Evolutionary conservation across 352 stramenopile genomes (phyloP), one percentile per base, ranked within the genome.

Genomic region (Bremia lactucae): DNA sequence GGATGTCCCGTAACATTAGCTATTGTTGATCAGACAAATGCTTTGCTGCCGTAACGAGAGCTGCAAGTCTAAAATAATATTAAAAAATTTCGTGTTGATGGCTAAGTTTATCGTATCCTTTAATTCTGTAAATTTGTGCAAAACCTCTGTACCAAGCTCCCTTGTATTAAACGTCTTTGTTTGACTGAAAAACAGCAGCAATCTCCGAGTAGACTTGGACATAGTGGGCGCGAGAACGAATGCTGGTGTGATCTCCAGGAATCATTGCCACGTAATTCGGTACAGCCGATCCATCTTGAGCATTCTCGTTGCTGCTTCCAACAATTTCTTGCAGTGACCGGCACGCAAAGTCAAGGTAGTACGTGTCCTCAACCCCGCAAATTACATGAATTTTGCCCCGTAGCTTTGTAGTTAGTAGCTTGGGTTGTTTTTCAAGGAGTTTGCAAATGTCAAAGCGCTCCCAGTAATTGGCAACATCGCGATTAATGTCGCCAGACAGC

Each of bases 331-430:
- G 72, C 25, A 88, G 45, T 31, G 67, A 68, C 15, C 69, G 58
- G 42, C 76, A 88, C 11, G 72, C 76, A 28, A 58, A 62, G 45
- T 88, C 57, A 15, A 88, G 61, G 61, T 85, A 86, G 61, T 86
- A 86, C 21, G 65, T 86, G 52, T 88, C 76, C 33, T 88, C 76
- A 10, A 55, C 16, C 6, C 76, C 76, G 36, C 76, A 88, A 33
- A 86, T 65, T 4, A 88, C 76, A 38, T 86, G 72, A 34, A 88
- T 49, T 28, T 86, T 88, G 19, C 72, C 64, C 29, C 52, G 42
- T 10, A 88, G 42, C 16, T 59, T 62, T 6, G 65, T 63, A 0
- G 52, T 50, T 25, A 88, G 46, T 15, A 78, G 45, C 3, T 62
- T 43, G 0, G 58, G 57, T 7, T 46, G 58, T 25, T 57, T 59